Conservation (phyloP, 305 asterid genomes). For the Fraxinus floribunda region DNA sequence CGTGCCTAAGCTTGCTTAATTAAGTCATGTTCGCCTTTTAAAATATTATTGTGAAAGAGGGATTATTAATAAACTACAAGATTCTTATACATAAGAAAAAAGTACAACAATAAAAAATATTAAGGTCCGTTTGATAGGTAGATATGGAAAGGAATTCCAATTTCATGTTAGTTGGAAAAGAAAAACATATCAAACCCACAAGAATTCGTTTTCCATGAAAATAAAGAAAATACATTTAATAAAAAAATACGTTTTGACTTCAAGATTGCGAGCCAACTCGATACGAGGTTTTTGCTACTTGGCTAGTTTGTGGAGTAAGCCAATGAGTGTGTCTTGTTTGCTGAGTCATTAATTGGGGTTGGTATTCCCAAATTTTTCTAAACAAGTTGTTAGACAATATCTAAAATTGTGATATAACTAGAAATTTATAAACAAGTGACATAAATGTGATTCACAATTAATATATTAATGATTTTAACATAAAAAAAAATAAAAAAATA, state of each 20-base stretch:
- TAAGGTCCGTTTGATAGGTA: too few species aligned
- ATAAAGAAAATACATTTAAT: background rate
- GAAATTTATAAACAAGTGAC: slow-evolving; percentile 6
- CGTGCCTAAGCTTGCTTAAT: background rate
- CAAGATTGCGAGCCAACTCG: background rate
- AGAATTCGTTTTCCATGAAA: background rate
- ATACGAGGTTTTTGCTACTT: background rate
- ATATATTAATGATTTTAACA: slow-evolving; percentile 12
- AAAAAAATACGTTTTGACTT: background rate
- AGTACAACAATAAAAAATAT: too few species aligned
- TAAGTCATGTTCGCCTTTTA: background rate
- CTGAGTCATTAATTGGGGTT: background rate
- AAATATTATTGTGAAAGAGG: background rate
- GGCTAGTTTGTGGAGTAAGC: background rate
- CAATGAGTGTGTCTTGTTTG: background rate
- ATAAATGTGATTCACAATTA: slow-evolving; percentile 21
- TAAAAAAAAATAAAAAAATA: background rate
- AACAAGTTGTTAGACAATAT: slow-evolving; percentile 24
- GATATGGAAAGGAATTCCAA: too few species aligned
- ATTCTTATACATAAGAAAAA: background rate
- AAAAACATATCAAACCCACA: too few species aligned
- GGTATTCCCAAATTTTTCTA: background rate
- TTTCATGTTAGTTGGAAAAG: too few species aligned
- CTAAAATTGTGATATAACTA: slow-evolving; percentile 1
- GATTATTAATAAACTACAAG: too few species aligned